phyloP scores from a whole-genome alignment of 495 filamentous ascomycete genomes.

The Apodospora peruviana region DNA sequence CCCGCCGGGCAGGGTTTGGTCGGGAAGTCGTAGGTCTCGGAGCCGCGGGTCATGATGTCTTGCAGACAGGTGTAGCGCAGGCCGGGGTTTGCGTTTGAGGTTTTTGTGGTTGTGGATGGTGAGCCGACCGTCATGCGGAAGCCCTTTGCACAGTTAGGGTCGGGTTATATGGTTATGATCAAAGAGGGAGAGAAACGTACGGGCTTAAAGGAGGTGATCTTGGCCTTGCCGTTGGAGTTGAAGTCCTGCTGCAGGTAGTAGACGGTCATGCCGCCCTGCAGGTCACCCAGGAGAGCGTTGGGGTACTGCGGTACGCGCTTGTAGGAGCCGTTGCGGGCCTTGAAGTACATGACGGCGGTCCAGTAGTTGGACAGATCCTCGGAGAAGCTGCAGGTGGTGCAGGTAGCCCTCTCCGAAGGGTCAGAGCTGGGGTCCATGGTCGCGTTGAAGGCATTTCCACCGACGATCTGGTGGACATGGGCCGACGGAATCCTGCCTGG shows the following conservation, averaged over 20 bases:
- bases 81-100: conserved; percentile 30
- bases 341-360: conserved; percentile 42
- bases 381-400: conserved; percentile 9
- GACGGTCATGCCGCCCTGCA: conserved; percentile 36
- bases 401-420: conserved; percentile 27
- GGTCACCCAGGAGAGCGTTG: conserved; percentile 30
- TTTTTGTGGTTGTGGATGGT: conserved; percentile 28
- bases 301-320: conserved; percentile 28
- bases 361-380: conserved; percentile 22
- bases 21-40: conserved; percentile 39
- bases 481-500: conserved; percentile 28
- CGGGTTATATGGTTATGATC: too few species aligned
- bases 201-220: conserved; percentile 37
- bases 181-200: too few species aligned
- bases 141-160: conserved; percentile 22
- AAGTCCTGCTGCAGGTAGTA: conserved; percentile 33
- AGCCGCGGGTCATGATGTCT: conserved; percentile 26
- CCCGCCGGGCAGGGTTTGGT: conserved; percentile 37
- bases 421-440: conserved; percentile 31
- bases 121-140: conserved; percentile 49
- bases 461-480: conserved; percentile 41
- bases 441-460: conserved; percentile 41
- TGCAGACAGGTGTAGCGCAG: conserved; percentile 42
- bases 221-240: conserved; percentile 16
- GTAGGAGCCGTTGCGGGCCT: conserved; percentile 36